A percentile compares a stretch with the other conserved stretches of the same genome.
Evolutionary conservation across 2,329 filamentous ascomycete genomes (phyloP).

Genomic region (Aspergillus terreus): DNA sequence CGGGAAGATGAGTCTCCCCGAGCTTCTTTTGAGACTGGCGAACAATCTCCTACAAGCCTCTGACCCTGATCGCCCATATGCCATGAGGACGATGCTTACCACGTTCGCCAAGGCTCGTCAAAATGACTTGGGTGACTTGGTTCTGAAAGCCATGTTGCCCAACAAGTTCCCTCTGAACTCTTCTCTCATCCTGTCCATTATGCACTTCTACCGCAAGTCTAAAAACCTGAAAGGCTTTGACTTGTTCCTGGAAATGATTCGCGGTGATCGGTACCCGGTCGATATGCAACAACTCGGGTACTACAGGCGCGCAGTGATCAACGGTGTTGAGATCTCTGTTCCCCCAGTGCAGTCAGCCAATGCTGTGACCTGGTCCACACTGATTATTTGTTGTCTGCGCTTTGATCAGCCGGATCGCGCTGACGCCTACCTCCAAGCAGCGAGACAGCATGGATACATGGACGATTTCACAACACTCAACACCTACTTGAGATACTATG

Average conservation of each 20-base stretch:
- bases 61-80: slow-evolving; percentile 34
- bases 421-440: slow-evolving; percentile 37
- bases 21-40: slow-evolving; percentile 33
- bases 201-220: slow-evolving; percentile 37
- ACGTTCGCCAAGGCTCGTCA: slow-evolving; percentile 36
- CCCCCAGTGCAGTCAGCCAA: slow-evolving; percentile 33
- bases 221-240: slow-evolving; percentile 41
- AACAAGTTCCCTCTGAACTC: slow-evolving; percentile 34
- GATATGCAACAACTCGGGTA: slow-evolving; percentile 27
- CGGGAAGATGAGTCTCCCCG: slow-evolving; percentile 30
- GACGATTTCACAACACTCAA: slow-evolving; percentile 36
- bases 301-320: slow-evolving; percentile 27
- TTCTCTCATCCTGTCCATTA: slow-evolving; percentile 33
- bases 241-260: slow-evolving; percentile 34
- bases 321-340: slow-evolving; percentile 34
- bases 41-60: slow-evolving; percentile 32
- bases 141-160: slow-evolving; percentile 36
- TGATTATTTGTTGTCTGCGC: slow-evolving; percentile 36
- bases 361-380: slow-evolving; percentile 30
- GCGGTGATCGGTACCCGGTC: slow-evolving; percentile 31
- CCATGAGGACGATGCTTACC: slow-evolving; percentile 33
- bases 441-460: slow-evolving; percentile 32
- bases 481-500: slow-evolving; percentile 37
- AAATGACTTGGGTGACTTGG: slow-evolving; percentile 38
- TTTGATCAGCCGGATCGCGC: slow-evolving; percentile 40